Evolutionary conservation across 768 basidiomycete species (phyloP).

Genomic region (Cystofilobasidium ferigula): DNA sequence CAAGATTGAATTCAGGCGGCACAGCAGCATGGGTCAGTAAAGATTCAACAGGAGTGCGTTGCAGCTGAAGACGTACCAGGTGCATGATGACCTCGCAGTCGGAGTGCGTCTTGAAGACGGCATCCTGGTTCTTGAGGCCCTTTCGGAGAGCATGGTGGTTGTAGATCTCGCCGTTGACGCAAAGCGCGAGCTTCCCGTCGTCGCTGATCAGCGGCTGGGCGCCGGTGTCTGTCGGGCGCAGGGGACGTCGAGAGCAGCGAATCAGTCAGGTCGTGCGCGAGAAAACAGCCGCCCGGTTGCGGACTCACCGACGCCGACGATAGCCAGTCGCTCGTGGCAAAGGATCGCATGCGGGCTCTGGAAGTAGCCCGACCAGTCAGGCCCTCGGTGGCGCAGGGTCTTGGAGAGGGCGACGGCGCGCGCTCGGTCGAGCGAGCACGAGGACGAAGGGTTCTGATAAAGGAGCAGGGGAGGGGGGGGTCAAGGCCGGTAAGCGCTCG

Average conservation of each 20-base stretch:
- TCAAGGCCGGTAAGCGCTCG: conserved; percentile 58
- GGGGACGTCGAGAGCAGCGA: not conserved
- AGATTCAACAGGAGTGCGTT: too few relatives aligned
- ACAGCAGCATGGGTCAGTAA: not conserved
- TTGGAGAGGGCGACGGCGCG: conserved; percentile 76
- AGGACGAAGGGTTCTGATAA: too few relatives aligned
- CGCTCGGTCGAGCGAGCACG: too few relatives aligned
- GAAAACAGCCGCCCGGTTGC: conserved; percentile 12
- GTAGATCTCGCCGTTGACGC: conserved; percentile 99
- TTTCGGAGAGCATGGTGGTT: conserved; percentile 78
- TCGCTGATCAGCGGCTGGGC: conserved; percentile 86
- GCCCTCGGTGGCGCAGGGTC: conserved; percentile 82
- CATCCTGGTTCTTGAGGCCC: conserved; percentile 47
- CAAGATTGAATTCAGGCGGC: not conserved
- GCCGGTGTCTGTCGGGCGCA: conserved; percentile 60
- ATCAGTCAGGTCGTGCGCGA: not conserved
- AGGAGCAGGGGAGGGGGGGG: too few relatives aligned
- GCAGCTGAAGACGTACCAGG: conserved; percentile 49
- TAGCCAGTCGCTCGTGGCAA: conserved; percentile 89
- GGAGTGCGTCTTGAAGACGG: conserved; percentile 89
- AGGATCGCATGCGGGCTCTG: conserved; percentile 71
- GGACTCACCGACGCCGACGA: conserved; percentile 83
- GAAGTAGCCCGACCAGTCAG: conserved; percentile 96
- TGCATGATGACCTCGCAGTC: conserved; percentile 97
- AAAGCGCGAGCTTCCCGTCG: conserved; percentile 69